Base-by-base conservation (phyloP, 805 yeast species). In the Kodamaea fukazawae region DNA sequence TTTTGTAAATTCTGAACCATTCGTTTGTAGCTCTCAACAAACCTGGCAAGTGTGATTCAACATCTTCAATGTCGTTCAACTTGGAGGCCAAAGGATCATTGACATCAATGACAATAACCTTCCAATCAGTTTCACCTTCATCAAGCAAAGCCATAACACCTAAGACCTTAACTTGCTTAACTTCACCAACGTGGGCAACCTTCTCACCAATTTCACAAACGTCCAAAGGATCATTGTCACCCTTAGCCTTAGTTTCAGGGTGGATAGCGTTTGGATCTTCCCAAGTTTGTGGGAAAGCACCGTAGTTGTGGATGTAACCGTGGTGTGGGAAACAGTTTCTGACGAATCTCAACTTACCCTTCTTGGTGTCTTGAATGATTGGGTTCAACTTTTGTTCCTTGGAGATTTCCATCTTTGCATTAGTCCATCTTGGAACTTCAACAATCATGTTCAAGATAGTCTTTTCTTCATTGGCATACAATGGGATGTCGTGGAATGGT, bases 311-410 rank as follows among this genome's bases (percentile, higher is more conserved):
- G 54, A 91, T 91, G 76, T 93, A 91, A 55, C 99, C 99, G 66
- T 93, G 95, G 75, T 86, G 96, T 39, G 99, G 99, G 87, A 91
- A 91, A 67, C 95, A 81, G 79, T 93, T 93, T 74, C 96, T 83
- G 45, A 93, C 98, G 55, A 83, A 93, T 73, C 98, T 82, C 59
- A 89, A 79, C 68, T 88, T 84, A 53, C 97, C 98, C 77, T 93
- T 91, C 76, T 93, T 93, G 61, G 95, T 86, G 70, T 93, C 99
- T 75, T 93, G 99, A 47, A 86, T 74, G 55, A 93, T 93, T 57
- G 99, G 99, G 76, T 93, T 93, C 62, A 89, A 76, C 33, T 78
- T 67, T 54, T 71, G 71, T 56, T 86, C 95, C 72, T 89, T 90
- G 65, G 85, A 79, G 67, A 90, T 89, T 70, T 93, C 99, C 65